A percentile compares a stretch with the other conserved stretches of the same genome.
phyloP scores from a whole-genome alignment of 2,329 filamentous ascomycete genomes.

The Blastomyces emzantsi region DNA sequence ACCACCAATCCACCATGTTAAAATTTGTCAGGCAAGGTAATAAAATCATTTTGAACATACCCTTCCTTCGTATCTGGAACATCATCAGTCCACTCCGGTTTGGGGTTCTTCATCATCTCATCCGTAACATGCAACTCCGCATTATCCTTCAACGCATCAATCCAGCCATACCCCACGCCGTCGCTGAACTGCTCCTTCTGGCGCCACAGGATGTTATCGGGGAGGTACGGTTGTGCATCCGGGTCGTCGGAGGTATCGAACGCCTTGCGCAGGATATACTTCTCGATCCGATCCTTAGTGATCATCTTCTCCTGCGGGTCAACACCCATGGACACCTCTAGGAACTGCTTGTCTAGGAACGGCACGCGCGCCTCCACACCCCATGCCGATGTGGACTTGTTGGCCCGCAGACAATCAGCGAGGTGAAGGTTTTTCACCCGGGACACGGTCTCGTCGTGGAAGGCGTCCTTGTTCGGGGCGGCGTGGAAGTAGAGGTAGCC shows the following conservation, averaged over 20 bases:
- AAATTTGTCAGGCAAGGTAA: neutral
- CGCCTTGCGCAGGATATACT: conserved; percentile 95
- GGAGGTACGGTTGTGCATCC: conserved; percentile 73
- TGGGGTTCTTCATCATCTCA: conserved; percentile 98
- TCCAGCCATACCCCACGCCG: conserved; percentile 98
- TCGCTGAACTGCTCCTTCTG: conserved; percentile 99
- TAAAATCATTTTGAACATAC: conserved; percentile 40
- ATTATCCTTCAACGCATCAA: conserved; percentile 91
- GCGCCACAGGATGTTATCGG: conserved; percentile 89
- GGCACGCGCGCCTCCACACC: conserved; percentile 95
- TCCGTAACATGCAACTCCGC: conserved; percentile 85
- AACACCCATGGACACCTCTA: conserved; percentile 86
- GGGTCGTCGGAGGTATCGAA: conserved; percentile 91
- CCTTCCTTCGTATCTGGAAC: conserved; percentile 96
- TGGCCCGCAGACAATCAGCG: conserved; percentile 92
- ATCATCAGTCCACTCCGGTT: conserved; percentile 88
- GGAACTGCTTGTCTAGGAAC: conserved; percentile 96
- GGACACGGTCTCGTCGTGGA: conserved; percentile 90
- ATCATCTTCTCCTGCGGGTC: conserved; percentile 96
- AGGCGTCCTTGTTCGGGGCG: conserved; percentile 80
- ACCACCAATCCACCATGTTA: too few relatives aligned
- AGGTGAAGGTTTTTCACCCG: conserved; percentile 95
- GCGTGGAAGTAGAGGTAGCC: conserved; percentile 98
- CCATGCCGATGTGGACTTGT: conserved; percentile 99
- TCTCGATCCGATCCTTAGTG: conserved; percentile 79